phyloP scores from a whole-genome alignment of 495 filamentous ascomycete species.

The Trichodelitschia bisporula region DNA sequence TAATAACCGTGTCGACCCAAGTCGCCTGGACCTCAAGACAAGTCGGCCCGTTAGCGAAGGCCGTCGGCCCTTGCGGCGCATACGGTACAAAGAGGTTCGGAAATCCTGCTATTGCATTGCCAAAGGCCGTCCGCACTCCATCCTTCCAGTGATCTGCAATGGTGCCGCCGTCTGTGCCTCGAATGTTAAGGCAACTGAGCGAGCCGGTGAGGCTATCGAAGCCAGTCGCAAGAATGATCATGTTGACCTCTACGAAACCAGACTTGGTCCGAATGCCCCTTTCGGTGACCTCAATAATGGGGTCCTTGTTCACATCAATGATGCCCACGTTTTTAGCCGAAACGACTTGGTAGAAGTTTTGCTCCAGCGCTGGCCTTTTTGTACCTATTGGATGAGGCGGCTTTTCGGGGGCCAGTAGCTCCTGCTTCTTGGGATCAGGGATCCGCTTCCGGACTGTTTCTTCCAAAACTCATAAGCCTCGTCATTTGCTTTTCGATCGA shows the following conservation, averaged over 20 bases:
- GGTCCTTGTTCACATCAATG: constrained; percentile 24
- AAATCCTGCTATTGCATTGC: constrained; percentile 19
- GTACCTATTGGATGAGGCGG: constrained; percentile 27
- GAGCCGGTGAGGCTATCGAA: constrained; percentile 28
- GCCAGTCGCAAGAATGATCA: constrained; percentile 26
- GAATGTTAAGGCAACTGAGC: constrained; percentile 21
- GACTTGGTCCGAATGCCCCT: constrained; percentile 20
- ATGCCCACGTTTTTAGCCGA: constrained; percentile 28
- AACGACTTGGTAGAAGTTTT: constrained; percentile 32
- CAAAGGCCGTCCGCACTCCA: constrained; percentile 25
- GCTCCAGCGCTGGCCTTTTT: constrained; percentile 29
- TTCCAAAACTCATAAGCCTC: constrained; percentile 32
- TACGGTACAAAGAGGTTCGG: constrained; percentile 31
- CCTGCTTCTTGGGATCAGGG: constrained; percentile 21
- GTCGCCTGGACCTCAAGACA: constrained; percentile 25
- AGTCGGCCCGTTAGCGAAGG: constrained; percentile 26
- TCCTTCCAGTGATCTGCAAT: constrained; percentile 24
- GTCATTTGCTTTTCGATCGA: constrained; percentile 21
- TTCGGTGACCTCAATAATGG: constrained; percentile 22
- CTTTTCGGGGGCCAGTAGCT: constrained; percentile 28
- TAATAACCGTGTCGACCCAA: constrained; percentile 25
- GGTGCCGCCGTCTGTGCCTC: constrained; percentile 15
- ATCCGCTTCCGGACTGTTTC: constrained; percentile 25
- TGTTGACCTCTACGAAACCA: constrained; percentile 19
- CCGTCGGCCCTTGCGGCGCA: constrained; percentile 23